phyloP scores from a whole-genome alignment of 2,329 filamentous ascomycete genomes.

The Clonostachys rosea region DNA sequence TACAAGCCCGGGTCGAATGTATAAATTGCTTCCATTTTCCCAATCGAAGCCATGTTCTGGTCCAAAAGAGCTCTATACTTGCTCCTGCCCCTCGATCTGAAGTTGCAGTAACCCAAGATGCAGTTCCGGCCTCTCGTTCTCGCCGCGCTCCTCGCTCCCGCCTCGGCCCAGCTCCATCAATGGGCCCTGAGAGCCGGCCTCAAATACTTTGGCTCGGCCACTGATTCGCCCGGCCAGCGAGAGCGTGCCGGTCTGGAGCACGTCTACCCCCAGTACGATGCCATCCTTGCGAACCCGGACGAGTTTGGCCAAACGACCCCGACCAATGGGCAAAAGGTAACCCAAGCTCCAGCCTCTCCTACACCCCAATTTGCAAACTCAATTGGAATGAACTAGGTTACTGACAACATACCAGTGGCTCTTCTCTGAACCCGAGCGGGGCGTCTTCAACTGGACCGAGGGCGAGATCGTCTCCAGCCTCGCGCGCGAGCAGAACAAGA shows the following conservation, averaged over 20 bases:
- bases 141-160: conserved; percentile 17
- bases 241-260: conserved; percentile 39
- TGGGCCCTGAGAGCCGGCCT: conserved; percentile 47
- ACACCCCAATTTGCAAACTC: not conserved
- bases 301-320: conserved; percentile 61
- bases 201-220: conserved; percentile 58
- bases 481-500: conserved; percentile 31
- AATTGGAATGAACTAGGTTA: not conserved
- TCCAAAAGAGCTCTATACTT: too few relatives aligned
- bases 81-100: too few relatives aligned
- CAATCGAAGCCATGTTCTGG: too few relatives aligned
- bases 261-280: conserved; percentile 46
- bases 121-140: conserved; percentile 3
- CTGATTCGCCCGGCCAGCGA: conserved; percentile 38
- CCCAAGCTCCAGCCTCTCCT: not conserved
- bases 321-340: conserved; percentile 49
- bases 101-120: too few relatives aligned
- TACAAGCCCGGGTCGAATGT: too few relatives aligned
- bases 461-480: conserved; percentile 45
- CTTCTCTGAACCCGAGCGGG: conserved; percentile 51
- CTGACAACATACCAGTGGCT: conserved; percentile 37
- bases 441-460: conserved; percentile 55
- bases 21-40: too few relatives aligned
- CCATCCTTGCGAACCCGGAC: conserved; percentile 43
- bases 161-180: conserved; percentile 33